Conservation (phyloP, 2,329 filamentous ascomycete species). For the Rhytidhysteron rufulum region DNA sequence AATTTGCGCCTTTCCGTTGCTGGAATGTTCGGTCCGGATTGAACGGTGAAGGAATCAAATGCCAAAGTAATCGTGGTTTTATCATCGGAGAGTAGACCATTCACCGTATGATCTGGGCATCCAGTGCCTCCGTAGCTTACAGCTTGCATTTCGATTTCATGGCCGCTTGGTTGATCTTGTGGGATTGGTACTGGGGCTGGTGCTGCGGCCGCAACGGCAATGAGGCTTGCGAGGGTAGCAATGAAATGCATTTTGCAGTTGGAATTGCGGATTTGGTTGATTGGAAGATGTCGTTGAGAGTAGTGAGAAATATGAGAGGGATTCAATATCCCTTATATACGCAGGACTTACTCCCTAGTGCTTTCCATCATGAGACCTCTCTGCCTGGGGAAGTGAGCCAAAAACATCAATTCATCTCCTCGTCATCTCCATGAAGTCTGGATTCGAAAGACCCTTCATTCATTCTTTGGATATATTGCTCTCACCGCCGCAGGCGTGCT, state of each 20-base stretch:
- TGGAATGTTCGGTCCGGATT: conserved; percentile 38
- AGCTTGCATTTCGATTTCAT: conserved; percentile 32
- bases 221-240: conserved; percentile 10
- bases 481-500: no score
- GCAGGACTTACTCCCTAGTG: no score
- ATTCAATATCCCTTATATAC: no score
- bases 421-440: no score
- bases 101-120: conserved; percentile 35
- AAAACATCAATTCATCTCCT: no score
- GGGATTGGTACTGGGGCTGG: conserved; percentile 8
- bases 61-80: conserved; percentile 44
- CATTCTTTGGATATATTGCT: no score
- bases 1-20: conserved; percentile 42
- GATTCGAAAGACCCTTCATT: no score
- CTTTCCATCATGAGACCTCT: no score
- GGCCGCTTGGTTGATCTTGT: conserved; percentile 15
- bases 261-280: no score
- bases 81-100: conserved; percentile 35
- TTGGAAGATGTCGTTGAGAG: background rate
- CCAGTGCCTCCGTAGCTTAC: conserved; percentile 42
- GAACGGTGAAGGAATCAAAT: conserved; percentile 45
- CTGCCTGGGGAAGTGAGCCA: no score
- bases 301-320: no score
- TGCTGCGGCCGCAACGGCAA: conserved; percentile 11
- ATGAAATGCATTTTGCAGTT: conserved; percentile 20